Base-by-base conservation (phyloP, 129 eudicot genomes). In the Logfia minima region DNA sequence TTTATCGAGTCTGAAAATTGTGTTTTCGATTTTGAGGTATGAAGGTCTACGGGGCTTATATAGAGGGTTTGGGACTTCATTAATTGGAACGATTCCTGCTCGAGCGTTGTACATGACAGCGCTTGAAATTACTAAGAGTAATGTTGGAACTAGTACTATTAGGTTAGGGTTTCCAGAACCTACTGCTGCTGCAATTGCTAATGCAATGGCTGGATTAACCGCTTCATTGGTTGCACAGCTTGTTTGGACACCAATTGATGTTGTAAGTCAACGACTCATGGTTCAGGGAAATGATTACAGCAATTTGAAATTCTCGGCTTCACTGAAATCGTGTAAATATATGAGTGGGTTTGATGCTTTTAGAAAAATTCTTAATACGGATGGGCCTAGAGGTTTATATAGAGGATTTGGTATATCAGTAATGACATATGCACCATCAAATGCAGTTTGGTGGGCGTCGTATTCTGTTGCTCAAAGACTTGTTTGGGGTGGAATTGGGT, bases 391-490 rank as follows among this genome's bases (percentile, higher is more conserved):
- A 80, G 98, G 98, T 48, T 70, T 93, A 26, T 93, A 93, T 55
- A 83, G 98, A 81, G 98, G 98, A 6, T 93, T 93, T 84, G 98
- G 98, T 77, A 86, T 93, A 52, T 93, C 98, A 0, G 88, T 90
- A 35, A 34, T 93, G 92, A 90, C 97, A 14, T 88, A 88, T 75
- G 97, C 97, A 1, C 98, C 98, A 7, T 88, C 97, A 0, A 90
- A 89, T 77, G 98, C 97, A 0, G 89, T 90, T 53, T 93, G 98
- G 98, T 93, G 98, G 98, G 93, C 96, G 10, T 90, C 97, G 21
- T 93, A 93, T 60, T 89, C 97, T 9, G 91, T 89, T 1, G 81
- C 88, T 11, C 98, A 93, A 39, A 81, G 98, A 58, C 78, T 93
- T 6, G 87, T 93, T 21, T 93, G 98, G 98, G 90, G 91, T 73